Conservation (phyloP, 2,329 filamentous ascomycete species). For the Xylaria sp. region DNA sequence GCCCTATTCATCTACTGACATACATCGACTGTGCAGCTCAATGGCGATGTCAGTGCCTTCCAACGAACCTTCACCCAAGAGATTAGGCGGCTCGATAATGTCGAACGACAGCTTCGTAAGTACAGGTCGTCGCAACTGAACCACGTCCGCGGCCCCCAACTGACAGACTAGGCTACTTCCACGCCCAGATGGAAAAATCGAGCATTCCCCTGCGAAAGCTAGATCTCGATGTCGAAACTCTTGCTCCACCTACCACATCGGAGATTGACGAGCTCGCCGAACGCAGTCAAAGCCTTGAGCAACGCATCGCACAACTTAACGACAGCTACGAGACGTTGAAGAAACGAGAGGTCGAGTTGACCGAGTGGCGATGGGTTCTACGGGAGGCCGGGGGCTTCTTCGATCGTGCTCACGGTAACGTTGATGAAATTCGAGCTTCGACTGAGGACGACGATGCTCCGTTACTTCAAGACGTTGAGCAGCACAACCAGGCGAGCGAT, state of each 20-base stretch:
- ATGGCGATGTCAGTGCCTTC: constrained; percentile 90
- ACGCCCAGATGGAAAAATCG: constrained; percentile 92
- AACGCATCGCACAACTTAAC: constrained; percentile 88
- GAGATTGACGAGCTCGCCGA: constrained; percentile 97
- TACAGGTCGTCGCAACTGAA: constrained; percentile 35
- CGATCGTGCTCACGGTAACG: constrained; percentile 92
- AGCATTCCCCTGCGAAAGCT: constrained; percentile 85
- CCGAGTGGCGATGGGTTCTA: constrained; percentile 97
- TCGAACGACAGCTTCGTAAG: constrained; percentile 94
- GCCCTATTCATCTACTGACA: constrained; percentile 26
- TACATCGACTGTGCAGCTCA: constrained; percentile 66
- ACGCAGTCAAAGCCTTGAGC: constrained; percentile 89
- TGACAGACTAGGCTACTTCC: constrained; percentile 79
- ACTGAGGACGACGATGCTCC: constrained; percentile 92
- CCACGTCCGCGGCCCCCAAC: constrained; percentile 19
- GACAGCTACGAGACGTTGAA: constrained; percentile 99
- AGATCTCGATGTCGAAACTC: constrained; percentile 85
- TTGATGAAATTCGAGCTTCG: constrained; percentile 93
- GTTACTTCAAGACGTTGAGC: constrained; percentile 89
- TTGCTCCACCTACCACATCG: constrained; percentile 85
- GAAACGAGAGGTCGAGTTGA: constrained; percentile 95
- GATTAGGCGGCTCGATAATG: constrained; percentile 95
- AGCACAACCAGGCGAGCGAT: constrained; percentile 70
- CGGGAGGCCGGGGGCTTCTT: constrained; percentile 97
- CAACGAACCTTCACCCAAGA: constrained; percentile 98